Base-by-base conservation (phyloP, 768 basidiomycete species). In the Megacollybia marginata region DNA sequence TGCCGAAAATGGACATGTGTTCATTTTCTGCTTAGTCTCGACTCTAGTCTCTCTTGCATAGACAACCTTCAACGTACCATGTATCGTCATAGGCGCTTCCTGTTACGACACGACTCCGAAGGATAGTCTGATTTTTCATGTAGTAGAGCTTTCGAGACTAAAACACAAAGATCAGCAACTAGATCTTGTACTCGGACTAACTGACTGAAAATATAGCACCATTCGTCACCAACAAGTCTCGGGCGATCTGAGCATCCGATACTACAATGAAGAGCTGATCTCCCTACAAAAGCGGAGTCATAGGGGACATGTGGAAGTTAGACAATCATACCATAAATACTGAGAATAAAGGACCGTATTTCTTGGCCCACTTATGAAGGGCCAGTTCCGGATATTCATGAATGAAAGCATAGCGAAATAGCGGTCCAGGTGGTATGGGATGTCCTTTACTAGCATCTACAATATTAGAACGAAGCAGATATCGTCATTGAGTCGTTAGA, bases 141-240 rank as follows among this genome's bases (percentile, higher is more conserved):
- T 57, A 63, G 46, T 57, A 60, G 11, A 45, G 36, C 52, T 59
- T 60, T 18, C 23, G 23, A 28, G 23, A 28, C 23, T 28, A 28
- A 28, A 28, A 28, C n/a, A 28, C 23, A 28, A 28, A 2, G 23
- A 28, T 28, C 2, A 28, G 23, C 23, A 28, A 3, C 2, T 28
- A 28, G 23, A 28, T 6, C 6, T 6, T 28, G 23, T 28, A 28
- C 23, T 6, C 23, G 23, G 6, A 28, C 23, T 28, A 28, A 28
- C 62, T 61, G 23, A 55, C 57, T 18, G 60, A 60, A 44, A 63
- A 63, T 5, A 57, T 54, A 11, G 57, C 53, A 31, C 62, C 62
- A 44, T 60, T 53, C 16, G 54, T 57, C 10, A 62, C 59, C 2
- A 62, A 53, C 5, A 63, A 51, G 46, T 63, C 62, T 4, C 55